Percentiles rank a stretch among this genome's conserved stretches.
Conservation (phyloP, 1,139 yeast species). For the Hyphopichia wangnamkhiaoensis region DNA sequence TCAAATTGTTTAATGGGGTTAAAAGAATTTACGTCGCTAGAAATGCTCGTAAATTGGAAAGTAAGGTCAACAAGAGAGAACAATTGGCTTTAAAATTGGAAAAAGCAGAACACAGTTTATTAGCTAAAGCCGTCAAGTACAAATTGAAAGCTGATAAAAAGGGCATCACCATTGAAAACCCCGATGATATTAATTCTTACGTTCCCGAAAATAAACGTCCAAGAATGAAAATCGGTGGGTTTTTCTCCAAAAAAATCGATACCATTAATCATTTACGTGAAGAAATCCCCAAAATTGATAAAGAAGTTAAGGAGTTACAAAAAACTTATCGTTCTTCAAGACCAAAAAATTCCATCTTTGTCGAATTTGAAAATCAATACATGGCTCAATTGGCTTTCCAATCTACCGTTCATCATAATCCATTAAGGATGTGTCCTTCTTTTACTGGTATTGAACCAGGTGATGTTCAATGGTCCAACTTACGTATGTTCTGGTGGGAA, state of each 20-base stretch:
- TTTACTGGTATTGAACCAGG: constrained; percentile 61
- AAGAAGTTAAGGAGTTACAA: constrained; percentile 56
- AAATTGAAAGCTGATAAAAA: constrained; percentile 70
- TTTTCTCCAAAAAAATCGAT: constrained; percentile 59
- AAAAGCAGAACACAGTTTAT: constrained; percentile 60
- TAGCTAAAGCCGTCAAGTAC: constrained; percentile 61
- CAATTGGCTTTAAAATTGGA: constrained; percentile 66
- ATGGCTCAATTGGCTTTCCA: constrained; percentile 73
- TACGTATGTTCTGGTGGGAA: constrained; percentile 86
- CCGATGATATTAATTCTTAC: constrained; percentile 57
- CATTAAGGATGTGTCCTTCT: constrained; percentile 50
- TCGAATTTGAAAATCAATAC: constrained; percentile 70
- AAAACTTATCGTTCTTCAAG: constrained; percentile 39
- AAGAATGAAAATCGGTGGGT: constrained; percentile 55
- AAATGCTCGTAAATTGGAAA: constrained; percentile 58
- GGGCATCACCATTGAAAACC: constrained; percentile 44
- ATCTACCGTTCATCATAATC: constrained; percentile 54
- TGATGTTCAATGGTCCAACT: constrained; percentile 66
- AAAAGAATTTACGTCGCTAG: constrained; percentile 75
- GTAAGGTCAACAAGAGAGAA: constrained; percentile 62
- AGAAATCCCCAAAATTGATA: constrained; percentile 54
- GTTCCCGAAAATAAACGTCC: constrained; percentile 82
- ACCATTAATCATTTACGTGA: constrained; percentile 60
- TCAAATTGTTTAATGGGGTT: constrained; percentile 68
- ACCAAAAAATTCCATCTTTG: constrained; percentile 61